phyloP scores from a whole-genome alignment of 805 yeast species.

The Torulaspora indica region DNA sequence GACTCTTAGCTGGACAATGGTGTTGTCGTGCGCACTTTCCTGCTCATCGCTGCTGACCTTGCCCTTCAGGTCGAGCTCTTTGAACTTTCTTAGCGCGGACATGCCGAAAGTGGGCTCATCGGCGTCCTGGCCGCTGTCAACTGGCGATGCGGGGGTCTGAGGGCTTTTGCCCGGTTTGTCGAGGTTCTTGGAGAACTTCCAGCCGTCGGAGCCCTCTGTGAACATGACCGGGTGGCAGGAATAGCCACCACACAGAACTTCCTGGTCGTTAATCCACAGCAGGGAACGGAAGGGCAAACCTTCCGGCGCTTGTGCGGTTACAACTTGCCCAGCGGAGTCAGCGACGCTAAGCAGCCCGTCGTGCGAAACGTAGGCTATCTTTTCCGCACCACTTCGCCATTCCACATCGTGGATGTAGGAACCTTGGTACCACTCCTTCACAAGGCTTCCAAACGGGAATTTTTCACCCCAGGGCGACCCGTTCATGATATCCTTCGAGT shows the following conservation, averaged over 20 bases:
- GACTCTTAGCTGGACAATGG: conserved; percentile 64
- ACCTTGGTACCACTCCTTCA: conserved; percentile 47
- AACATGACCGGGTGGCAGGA: conserved; percentile 87
- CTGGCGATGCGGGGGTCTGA: conserved; percentile 3
- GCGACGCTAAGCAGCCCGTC: conserved; percentile 80
- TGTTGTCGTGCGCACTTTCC: conserved; percentile 83
- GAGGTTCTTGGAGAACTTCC: conserved; percentile 51
- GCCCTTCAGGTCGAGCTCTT: conserved; percentile 94
- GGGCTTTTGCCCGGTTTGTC: conserved; percentile 42
- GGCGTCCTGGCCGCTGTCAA: conserved; percentile 47
- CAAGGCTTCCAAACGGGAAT: conserved; percentile 84
- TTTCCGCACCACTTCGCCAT: conserved; percentile 75
- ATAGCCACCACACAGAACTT: conserved; percentile 84
- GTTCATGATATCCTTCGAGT: conserved; percentile 46
- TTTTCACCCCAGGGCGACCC: conserved; percentile 90
- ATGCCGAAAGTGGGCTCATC: conserved; percentile 52
- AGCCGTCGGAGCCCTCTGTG: conserved; percentile 64
- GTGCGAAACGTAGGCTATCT: conserved; percentile 77
- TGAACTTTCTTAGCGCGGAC: conserved; percentile 86
- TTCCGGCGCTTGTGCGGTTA: conserved; percentile 29
- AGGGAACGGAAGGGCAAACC: conserved; percentile 77
- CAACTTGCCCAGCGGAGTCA: conserved; percentile 43
- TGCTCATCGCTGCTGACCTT: conserved; percentile 47
- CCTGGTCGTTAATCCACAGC: conserved; percentile 60
- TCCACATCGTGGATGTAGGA: conserved; percentile 91